Evolutionary conservation across 192 early-diverging fungal species (phyloP), one percentile per base, ranked within the genome.

Genomic region (Gigaspora rosea): DNA sequence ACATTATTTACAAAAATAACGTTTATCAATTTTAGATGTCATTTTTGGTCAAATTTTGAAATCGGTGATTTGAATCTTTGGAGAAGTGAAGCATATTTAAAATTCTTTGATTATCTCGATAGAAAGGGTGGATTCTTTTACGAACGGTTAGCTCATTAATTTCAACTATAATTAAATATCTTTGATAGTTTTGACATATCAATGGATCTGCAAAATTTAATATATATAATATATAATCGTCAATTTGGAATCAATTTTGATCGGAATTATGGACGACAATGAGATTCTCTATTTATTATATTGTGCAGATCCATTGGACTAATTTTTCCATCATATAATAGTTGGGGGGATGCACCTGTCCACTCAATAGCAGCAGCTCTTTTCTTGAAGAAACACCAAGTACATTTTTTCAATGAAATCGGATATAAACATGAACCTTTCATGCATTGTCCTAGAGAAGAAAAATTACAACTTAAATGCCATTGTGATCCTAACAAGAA

Each of bases 21-120:
- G 41, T 41, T 41, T 41, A 41, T 41, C 3, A 41, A 41, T 41
- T 54, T 77, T 67, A 77, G 54, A 54, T 94, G 94, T 76, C 93
- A 96, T 82, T 95, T 94, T 75, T 95, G 95, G 95, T 90, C 91
- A 66, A 96, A 95, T 79, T 95, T 96, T 81, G 94, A 96, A 85
- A 92, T 95, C 57, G 84, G 81, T 0, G 77, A 83, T 61, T 78
- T 93, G 36, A 81, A 86, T 27, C 82, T 93, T 58, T 92, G 90
- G 85, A 80, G 92, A 68, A 86, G 86, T n/a, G 82, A 85, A 51
- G 89, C 85, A 20, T 96, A 94, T 70, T 75, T 86, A 18, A 85
- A 84, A 41, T 92, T 85, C 47, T 95, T 95, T 66, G 79, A 88
- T n/a, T 85, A 88, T 73, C 80, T 96, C 7, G 94, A 95, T 84